Conservation (phyloP, 164 flowering plant genomes). For the Aristolochia californica region DNA sequence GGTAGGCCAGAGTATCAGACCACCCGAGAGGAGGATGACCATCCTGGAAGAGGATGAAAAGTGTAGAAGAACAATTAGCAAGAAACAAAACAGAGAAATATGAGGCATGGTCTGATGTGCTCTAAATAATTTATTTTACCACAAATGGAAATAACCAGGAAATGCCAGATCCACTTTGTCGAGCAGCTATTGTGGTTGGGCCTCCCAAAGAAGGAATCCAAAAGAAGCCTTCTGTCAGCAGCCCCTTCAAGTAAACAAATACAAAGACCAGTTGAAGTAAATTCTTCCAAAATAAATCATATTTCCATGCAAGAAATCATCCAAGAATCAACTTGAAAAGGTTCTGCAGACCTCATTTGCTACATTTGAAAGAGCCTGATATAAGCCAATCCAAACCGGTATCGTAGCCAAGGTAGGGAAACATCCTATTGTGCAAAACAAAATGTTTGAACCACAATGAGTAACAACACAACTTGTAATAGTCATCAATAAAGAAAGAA, state of each 20-base stretch:
- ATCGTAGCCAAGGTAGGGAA: slow-evolving; percentile 94
- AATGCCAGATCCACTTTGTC: slow-evolving; percentile 95
- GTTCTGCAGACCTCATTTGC: slow-evolving; percentile 72
- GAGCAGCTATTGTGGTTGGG: slow-evolving; percentile 93
- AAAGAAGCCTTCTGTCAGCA: slow-evolving; percentile 96
- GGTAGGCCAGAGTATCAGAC: slow-evolving; percentile 88
- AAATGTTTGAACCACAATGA: not conserved
- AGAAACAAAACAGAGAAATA: slow-evolving; percentile 1
- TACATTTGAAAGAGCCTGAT: slow-evolving; percentile 98
- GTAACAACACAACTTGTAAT: not conserved
- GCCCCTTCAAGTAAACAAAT: slow-evolving; percentile 40
- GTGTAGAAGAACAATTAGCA: not conserved
- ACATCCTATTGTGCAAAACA: slow-evolving; percentile 61
- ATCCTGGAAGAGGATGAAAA: slow-evolving; percentile 44
- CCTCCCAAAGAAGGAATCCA: slow-evolving; percentile 99
- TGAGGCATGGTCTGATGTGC: not conserved
- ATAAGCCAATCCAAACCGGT: slow-evolving; percentile 95
- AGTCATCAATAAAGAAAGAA: not conserved
- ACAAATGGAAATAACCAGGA: slow-evolving; percentile 97
- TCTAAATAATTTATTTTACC: slow-evolving; percentile 33
- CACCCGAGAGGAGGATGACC: slow-evolving; percentile 99
- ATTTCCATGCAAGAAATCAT: not conserved
- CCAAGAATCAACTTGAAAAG: not conserved
- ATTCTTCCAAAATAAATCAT: not conserved
- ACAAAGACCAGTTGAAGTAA: slow-evolving; percentile 5